These are phyloP conservation scores for Dioscorea dumetorum DNA, from an alignment of 106 monocot genomes.

Conservation along the genomic window DNA sequence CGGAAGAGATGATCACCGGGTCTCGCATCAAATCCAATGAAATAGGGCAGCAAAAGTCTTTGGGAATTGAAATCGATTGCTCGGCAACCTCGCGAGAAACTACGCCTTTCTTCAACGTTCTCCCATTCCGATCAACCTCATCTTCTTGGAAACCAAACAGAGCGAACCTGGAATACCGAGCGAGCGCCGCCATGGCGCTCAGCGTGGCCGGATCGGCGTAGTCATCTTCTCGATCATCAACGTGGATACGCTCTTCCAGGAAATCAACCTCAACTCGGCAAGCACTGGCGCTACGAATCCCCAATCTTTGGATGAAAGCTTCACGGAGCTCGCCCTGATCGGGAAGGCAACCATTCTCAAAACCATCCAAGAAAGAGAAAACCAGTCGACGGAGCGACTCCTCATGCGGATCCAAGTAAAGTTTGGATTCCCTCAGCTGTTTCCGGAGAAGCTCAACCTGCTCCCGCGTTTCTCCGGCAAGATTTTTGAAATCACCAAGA, in stretches of 20 bases:
- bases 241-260: conserved; percentile 16
- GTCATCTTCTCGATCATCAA: not conserved
- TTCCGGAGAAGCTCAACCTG: conserved; percentile 46
- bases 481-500: not conserved
- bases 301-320: conserved; percentile 29
- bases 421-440: conserved; percentile 23
- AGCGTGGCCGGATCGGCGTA: not conserved
- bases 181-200: not conserved
- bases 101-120: not conserved
- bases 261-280: conserved; percentile 61
- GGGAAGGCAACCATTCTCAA: conserved; percentile 30
- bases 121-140: not conserved
- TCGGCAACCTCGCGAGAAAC: not conserved
- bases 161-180: not conserved
- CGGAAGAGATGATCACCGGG: conserved; percentile 51
- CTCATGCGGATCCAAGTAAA: conserved; percentile 38
- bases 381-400: conserved; percentile 40
- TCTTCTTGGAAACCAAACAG: conserved; percentile 2
- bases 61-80: conserved; percentile 16
- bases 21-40: conserved; percentile 58
- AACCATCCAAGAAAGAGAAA: conserved; percentile 40
- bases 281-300: conserved; percentile 25
- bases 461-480: conserved; percentile 15
- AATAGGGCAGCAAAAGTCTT: conserved; percentile 72
- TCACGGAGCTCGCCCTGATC: conserved; percentile 21